Evolutionary conservation across 169 alveolate species (phyloP), one percentile per base, ranked within the genome.

Genomic region (Eimeria necatrix): DNA sequence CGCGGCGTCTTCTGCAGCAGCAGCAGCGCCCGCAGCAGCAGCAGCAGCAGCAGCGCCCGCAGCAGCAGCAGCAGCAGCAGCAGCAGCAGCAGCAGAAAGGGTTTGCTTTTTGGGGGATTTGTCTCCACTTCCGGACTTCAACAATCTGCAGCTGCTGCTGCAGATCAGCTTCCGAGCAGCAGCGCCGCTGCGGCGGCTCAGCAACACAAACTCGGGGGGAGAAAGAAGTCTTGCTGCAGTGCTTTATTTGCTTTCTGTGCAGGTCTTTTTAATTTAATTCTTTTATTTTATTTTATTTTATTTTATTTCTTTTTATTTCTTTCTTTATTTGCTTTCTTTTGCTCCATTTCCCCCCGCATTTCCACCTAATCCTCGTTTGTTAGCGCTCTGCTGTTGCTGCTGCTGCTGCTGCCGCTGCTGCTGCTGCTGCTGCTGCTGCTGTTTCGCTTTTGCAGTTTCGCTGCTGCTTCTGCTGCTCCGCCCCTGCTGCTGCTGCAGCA

Each of bases 151-250:
- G 52, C 56, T 76, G 64, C 26, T 49, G 59, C 87, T 76, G 64
- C 59, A 76, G 64, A 10, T 32, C 8, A 48, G 46, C 56, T 76
- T 48, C n/a, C 14, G 46, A 14, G 32, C 12, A 24, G n/a, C 78
- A 12, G 32, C 32, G 0, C 78, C 78, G 12, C 78, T 68, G 46
- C n/a, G 78, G 46, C 78, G n/a, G 78, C 78, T 68, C n/a, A 14
- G 41, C 32, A 68, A 68, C 78, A 68, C 78, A n/a, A 68, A 68
- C 78, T 68, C 78, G 9, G 78, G 78, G n/a, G 78, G 78, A n/a
- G 78, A 68, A n/a, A 16, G 78, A 16, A 68, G 78, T 24, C 78
- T 68, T 68, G 78, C n/a, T n/a, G 78, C 78, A 14, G 78, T 68
- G 46, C 78, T 68, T 10, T 68, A 68, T 24, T n/a, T 68, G 46